These are phyloP conservation scores for Fusarium torreyae DNA, from an alignment of 2,329 filamentous ascomycete genomes.

Conservation along the genomic window DNA sequence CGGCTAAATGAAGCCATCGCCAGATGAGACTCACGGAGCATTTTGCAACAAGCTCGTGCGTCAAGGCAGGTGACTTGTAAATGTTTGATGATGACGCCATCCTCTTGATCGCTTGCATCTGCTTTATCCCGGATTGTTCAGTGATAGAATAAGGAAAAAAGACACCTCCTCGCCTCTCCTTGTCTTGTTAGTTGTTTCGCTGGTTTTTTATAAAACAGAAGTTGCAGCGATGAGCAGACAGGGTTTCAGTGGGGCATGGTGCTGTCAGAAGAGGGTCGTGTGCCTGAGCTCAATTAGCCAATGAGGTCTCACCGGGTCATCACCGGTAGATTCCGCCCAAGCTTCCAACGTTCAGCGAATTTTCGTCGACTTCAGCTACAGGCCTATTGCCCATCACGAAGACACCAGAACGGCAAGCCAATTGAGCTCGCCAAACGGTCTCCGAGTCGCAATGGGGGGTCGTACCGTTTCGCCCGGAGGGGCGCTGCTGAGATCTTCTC, in stretches of 20 bases:
- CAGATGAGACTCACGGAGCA: slow-evolving; percentile 77
- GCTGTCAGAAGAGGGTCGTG: slow-evolving; percentile 8
- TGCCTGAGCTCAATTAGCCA: slow-evolving; percentile 35
- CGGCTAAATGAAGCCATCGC: slow-evolving; percentile 32
- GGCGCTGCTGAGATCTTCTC: slow-evolving; percentile 85
- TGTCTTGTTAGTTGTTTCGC: slow-evolving; percentile 19
- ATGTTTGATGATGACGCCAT: slow-evolving; percentile 66
- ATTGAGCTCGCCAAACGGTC: slow-evolving; percentile 52
- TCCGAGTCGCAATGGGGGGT: slow-evolving; percentile 53
- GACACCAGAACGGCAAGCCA: slow-evolving; percentile 46
- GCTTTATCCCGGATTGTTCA: slow-evolving; percentile 12
- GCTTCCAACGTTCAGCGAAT: slow-evolving; percentile 49
- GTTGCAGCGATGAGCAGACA: slow-evolving; percentile 26
- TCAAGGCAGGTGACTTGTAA: slow-evolving; percentile 76
- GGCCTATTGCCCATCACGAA: slow-evolving; percentile 38
- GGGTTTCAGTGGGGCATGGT: slow-evolving; percentile 44
- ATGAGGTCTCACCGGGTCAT: slow-evolving; percentile 52
- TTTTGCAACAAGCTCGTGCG: slow-evolving; percentile 81
- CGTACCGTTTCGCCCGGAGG: slow-evolving; percentile 71
- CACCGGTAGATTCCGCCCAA: slow-evolving; percentile 49
- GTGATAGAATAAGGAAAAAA: slow-evolving; percentile 7
- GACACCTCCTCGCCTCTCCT: slow-evolving; percentile 11
- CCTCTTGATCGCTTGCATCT: slow-evolving; percentile 56
- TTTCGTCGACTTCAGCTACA: slow-evolving; percentile 48
- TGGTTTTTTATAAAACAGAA: slow-evolving; percentile 30